phyloP scores from a whole-genome alignment of 2,329 filamentous ascomycete genomes.

The Aspergillus spinulosporus region DNA sequence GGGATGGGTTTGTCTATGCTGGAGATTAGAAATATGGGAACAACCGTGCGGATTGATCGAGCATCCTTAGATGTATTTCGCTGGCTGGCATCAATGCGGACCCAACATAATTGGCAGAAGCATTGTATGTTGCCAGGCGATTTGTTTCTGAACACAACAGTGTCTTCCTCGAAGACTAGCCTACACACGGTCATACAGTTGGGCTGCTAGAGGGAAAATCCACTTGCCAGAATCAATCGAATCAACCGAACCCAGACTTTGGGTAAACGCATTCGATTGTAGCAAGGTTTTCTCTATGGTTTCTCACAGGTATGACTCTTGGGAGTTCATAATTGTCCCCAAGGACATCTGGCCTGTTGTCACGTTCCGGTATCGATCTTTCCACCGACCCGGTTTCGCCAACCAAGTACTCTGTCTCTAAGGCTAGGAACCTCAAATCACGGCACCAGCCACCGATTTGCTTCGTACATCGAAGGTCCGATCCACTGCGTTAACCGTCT shows the following conservation, averaged over 20 bases:
- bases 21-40: conserved; percentile 42
- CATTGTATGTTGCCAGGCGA: conserved; percentile 20
- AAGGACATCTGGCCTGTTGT: conserved; percentile 35
- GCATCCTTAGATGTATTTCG: conserved; percentile 52
- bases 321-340: conserved; percentile 27
- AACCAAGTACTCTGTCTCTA: neutral
- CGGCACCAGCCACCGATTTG: conserved; percentile 55
- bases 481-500: conserved; percentile 69
- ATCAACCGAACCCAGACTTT: conserved; percentile 24
- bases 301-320: conserved; percentile 43
- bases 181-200: conserved; percentile 49
- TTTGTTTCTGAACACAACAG: conserved; percentile 39
- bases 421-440: conserved; percentile 51
- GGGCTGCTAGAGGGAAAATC: conserved; percentile 34
- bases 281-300: conserved; percentile 58
- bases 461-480: conserved; percentile 48
- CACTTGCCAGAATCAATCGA: conserved; percentile 60
- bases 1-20: conserved; percentile 55
- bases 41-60: conserved; percentile 54
- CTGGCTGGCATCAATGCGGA: conserved; percentile 23
- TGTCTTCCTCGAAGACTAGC: conserved; percentile 24
- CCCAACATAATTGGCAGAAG: conserved; percentile 13
- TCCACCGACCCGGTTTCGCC: conserved; percentile 8
- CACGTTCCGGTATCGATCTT: conserved; percentile 36
- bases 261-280: conserved; percentile 35